Percentiles rank a stretch among this genome's conserved stretches.
Conservation (phyloP, 164 flowering plant genomes). For the Annona cherimola region DNA sequence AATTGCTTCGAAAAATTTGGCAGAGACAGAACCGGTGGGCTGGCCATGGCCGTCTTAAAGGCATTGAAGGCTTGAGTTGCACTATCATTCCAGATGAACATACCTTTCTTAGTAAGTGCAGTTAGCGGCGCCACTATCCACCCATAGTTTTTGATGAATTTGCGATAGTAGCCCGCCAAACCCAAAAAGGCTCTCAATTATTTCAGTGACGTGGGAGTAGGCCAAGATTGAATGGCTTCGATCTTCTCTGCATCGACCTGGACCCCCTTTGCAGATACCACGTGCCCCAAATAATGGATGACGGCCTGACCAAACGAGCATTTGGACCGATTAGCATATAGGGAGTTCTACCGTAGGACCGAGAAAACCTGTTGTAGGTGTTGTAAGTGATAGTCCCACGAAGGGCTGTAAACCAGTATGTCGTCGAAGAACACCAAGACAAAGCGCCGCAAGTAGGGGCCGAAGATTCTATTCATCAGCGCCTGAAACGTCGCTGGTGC, state of each 20-base stretch:
- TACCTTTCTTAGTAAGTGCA: background rate
- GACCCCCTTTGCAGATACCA: constrained; percentile 1
- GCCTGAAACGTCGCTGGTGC: no score
- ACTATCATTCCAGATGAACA: background rate
- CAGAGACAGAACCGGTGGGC: background rate
- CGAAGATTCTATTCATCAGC: no score
- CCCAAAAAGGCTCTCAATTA: background rate
- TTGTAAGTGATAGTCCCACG: no score
- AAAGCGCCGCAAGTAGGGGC: no score
- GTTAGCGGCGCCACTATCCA: background rate
- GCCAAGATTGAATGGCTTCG: background rate
- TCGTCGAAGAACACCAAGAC: no score
- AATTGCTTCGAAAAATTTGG: background rate
- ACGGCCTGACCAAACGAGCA: background rate
- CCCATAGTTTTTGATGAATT: constrained; percentile 2
- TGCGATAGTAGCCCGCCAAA: background rate
- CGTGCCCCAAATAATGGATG: constrained; percentile 1
- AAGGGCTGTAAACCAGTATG: no score
- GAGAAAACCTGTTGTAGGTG: no score
- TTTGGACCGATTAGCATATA: background rate
- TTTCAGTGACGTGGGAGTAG: background rate
- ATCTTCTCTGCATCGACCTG: background rate
- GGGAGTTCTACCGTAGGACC: no score
- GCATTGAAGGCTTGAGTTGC: background rate
- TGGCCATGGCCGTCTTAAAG: background rate